Base-by-base conservation (phyloP, 2,329 filamentous ascomycete species). In the Verticillium albo-atrum region DNA sequence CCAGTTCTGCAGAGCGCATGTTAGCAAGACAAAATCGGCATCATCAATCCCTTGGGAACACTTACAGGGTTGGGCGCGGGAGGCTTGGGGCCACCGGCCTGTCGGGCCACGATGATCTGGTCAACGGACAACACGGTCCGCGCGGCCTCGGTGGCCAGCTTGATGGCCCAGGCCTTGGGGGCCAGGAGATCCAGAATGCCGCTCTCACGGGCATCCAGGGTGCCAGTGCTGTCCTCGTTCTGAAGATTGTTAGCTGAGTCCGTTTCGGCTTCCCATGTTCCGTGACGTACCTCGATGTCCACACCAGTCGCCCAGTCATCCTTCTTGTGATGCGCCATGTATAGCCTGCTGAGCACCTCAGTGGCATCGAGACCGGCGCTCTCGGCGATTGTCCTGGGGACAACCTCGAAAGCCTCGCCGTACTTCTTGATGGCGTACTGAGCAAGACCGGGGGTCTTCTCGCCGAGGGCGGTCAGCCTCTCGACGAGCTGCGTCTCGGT, bases 401-500 rank as follows among this genome's bases (percentile, higher is more conserved):
- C 89, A 55, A 99, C 94, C 80, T 99, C 95, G 68, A 99, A 99
- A 9, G 95, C 94, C 78, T 99, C 94, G 57, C 90, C 95, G 73
- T 89, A 99, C 80, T 98, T 98, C 77, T 93, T 90, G 79, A 99
- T 99, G 28, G 94, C 92, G 75, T 99, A 96, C 76, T 99, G 95
- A 58, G 92, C 86, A 57, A 99, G 83, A 52, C 95, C 96, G 2
- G 93, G 89, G 1, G 95, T 98, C 80, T 90, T 94, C 75, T 98
- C 95, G 47, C 90, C 95, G 62, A 93, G 89, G 25, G 90, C 89
- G 70, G 91, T 90, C 81, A 99, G 90, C 71, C 92, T 88, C 81
- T 97, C 92, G 57, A 96, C 89, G 61, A 99, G 85, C 78, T 97
- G 91, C 74, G 96, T 89, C 77, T 99, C 95, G 63, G 94, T 92